Base-by-base conservation (phyloP, 768 basidiomycete genomes). In the Phylloporus rhodoxanthus region DNA sequence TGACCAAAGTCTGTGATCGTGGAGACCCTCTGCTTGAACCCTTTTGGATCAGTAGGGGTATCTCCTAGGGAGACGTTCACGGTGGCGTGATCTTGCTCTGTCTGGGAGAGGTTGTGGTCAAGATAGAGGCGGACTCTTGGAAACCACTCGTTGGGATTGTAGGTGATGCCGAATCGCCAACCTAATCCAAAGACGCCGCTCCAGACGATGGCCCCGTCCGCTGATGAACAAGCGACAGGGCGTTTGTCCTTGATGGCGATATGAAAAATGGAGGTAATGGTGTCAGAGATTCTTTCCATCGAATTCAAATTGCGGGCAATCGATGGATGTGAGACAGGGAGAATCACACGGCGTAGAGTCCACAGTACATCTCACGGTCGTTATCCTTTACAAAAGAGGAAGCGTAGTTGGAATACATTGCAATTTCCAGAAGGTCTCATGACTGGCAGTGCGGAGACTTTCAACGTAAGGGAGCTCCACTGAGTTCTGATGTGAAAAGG, bases 211-310 rank as follows among this genome's bases (percentile, higher is more conserved):
- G 52, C 3, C 13, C 38, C 19, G 17, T 55, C 52, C 0, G 25
- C 21, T 1, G 51, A 32, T 3, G 54, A 29, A 37, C 59, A 63
- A 36, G 48, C 36, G 29, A 34, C 38, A 3, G 66, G 63, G 21
- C 49, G 54, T 2, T 37, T 52, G 30, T 63, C 60, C 41, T 54
- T 56, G 53, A 58, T 56, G 20, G 37, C 45, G 47, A 67, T 47
- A 11, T 50, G 63, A 57, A 65, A 65, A 9, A 60, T 20, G 25
- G 65, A 53, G 2, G 60, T 58, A 8, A 58, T 11, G 36, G 53
- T 58, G 48, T 65, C 63, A 8, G 58, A 60, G 23, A 67, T 10
- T 50, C 39, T 65, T 13, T 67, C 54, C 65, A 65, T 45, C 6
- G 20, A 8, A 29, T 14, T 3, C 19, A 15, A 28, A 9, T 44